Base-by-base conservation (phyloP, 306 rosid species). In the Prosopis cineraria region DNA sequence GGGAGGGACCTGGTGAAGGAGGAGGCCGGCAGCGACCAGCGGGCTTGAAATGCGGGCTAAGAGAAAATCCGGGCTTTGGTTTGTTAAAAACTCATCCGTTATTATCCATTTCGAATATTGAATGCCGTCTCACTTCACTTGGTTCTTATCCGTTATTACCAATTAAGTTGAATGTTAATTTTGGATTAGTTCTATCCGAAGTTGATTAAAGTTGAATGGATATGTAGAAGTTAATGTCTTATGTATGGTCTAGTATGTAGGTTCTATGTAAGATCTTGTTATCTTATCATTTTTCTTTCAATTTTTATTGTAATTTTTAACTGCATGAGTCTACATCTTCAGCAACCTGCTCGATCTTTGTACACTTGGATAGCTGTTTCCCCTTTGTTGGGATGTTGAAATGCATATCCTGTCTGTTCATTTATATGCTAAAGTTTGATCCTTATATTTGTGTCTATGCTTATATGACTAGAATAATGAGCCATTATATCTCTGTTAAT, bases 41-140 rank as follows among this genome's bases (percentile, higher is more conserved):
- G 16, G 81, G 68, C 50, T 83, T 94, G 87, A 94, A 89, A 80
- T 82, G 86, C 58, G 93, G 98, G 31, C 85, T 88, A 39, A 85
- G 89, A 44, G 94, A 90, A 44, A 87, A 90, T 83, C 97, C 93
- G 41, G 86, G 94, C 70, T 53, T 84, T 43, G 97, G 98, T 94
- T 74, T 83, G 91, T 88, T 39, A 37, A 76, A 77, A 31, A 11
- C 65, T 71, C 31, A 34, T 30, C 67, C 45, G n/a, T 63, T 78
- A 45, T 0, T 73, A 10, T 41, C 6, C 63, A 16, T 66, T 63
- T 39, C 37, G 33, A 56, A 20, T 72, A 73, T n/a, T 50, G 25
- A 50, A 7, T 50, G n/a, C 10, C 3, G 10, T 0, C 66, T 64
- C 29, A 27, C 43, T 3, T 73, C 58, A 52, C 52, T 68, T 67